A percentile compares a stretch with the other conserved stretches of the same genome.
phyloP scores from a whole-genome alignment of 2,329 filamentous ascomycete genomes.

The Sclerotinia subarctica region DNA sequence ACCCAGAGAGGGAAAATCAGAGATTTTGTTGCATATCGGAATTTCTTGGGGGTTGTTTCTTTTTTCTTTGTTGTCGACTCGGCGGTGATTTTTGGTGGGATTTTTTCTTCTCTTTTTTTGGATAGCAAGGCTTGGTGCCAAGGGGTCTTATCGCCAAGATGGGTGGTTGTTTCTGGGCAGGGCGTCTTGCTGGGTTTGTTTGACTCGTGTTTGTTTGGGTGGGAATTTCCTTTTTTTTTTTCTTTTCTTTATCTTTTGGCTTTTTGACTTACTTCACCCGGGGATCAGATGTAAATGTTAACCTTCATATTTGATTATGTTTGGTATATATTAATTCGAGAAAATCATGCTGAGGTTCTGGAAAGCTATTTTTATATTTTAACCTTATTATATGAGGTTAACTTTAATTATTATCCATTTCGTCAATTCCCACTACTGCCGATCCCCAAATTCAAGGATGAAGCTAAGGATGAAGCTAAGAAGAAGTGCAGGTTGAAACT shows the following conservation, averaged over 20 bases:
- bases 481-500: neutral
- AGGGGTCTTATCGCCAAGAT: conserved; percentile 8
- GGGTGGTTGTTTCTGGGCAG: neutral
- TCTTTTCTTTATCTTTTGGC: no score
- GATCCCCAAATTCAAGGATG: neutral
- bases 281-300: no score
- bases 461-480: no score
- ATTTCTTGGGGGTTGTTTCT: conserved; percentile 8
- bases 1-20: neutral
- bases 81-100: neutral
- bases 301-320: no score
- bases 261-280: no score
- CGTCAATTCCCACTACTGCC: neutral
- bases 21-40: conserved; percentile 14
- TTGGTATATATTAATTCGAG: no score
- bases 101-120: no score
- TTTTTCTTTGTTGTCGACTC: conserved; percentile 1
- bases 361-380: no score
- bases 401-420: no score
- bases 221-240: neutral
- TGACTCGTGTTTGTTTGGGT: neutral
- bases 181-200: neutral
- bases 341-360: no score
- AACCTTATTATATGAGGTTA: neutral
- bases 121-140: conserved; percentile 5